Evolutionary conservation across 176 grass and related monocot genomes (phyloP).

Genomic region (Raddia distichophylla): DNA sequence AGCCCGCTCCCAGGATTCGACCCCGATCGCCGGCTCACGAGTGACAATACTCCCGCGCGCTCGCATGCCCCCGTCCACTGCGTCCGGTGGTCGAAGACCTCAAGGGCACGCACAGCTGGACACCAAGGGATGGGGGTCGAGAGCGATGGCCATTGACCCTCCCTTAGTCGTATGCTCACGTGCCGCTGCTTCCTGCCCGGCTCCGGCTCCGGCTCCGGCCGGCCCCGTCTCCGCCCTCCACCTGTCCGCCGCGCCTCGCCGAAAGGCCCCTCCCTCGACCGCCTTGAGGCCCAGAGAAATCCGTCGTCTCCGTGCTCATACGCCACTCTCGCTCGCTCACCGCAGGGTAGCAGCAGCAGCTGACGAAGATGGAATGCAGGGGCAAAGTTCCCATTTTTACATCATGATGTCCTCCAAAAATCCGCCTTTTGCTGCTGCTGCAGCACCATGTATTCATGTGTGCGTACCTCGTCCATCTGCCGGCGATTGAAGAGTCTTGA

Average conservation of each 20-base stretch:
- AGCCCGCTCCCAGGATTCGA: no score
- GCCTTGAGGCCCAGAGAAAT: neutral
- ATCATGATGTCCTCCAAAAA: slow-evolving; percentile 43
- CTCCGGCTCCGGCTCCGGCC: neutral
- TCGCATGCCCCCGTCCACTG: no score
- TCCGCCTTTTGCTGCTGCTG: neutral
- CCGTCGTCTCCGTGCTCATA: neutral
- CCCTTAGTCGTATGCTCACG: slow-evolving; percentile 4
- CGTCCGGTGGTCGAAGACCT: neutral
- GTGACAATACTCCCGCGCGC: no score
- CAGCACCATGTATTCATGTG: neutral
- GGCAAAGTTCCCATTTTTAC: slow-evolving; percentile 36
- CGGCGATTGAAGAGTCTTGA: neutral
- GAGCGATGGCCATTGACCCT: neutral
- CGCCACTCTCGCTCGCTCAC: neutral
- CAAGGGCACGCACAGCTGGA: neutral
- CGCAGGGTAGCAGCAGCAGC: neutral
- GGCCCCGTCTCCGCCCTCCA: neutral
- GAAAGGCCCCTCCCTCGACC: neutral
- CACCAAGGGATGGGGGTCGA: neutral
- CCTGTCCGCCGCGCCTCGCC: neutral
- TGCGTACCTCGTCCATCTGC: neutral
- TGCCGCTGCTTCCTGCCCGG: slow-evolving; percentile 20
- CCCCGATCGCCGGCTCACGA: no score
- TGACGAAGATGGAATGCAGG: neutral